A percentile compares a stretch with the other conserved stretches of the same genome.
Conservation (phyloP, 169 alveolate genomes). For the Babesia caballi region DNA sequence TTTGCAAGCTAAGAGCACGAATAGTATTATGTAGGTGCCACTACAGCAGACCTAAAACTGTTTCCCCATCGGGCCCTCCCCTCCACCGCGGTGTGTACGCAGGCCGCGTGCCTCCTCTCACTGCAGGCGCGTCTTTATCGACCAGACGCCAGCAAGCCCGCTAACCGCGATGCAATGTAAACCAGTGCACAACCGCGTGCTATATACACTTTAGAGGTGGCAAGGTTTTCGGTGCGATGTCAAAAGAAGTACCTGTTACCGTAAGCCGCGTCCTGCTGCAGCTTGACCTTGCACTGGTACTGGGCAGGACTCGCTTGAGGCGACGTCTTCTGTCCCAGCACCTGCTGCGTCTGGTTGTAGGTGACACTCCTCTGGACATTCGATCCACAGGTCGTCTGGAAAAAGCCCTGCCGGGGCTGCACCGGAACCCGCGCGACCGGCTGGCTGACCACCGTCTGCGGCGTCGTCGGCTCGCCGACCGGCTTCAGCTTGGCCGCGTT, state of each 20-base stretch:
- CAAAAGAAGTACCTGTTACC: constrained; percentile 25
- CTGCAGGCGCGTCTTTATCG: too few relatives aligned
- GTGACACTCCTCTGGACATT: constrained; percentile 1
- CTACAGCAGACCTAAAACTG: too few relatives aligned
- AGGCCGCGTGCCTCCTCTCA: neutral
- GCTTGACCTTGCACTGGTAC: constrained; percentile 29
- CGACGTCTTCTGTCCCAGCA: constrained; percentile 17
- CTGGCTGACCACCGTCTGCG: neutral
- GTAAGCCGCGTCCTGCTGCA: constrained; percentile 13
- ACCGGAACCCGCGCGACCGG: neutral
- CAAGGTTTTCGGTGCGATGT: neutral
- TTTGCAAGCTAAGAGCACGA: too few relatives aligned
- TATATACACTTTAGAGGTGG: too few relatives aligned
- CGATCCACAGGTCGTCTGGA: constrained; percentile 32
- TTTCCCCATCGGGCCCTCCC: constrained; percentile 13
- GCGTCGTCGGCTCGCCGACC: neutral
- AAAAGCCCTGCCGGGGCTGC: constrained; percentile 10
- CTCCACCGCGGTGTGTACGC: neutral
- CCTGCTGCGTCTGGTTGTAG: neutral
- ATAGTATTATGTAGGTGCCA: too few relatives aligned
- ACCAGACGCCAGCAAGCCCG: too few relatives aligned
- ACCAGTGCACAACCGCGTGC: neutral
- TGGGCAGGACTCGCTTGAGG: constrained; percentile 7
- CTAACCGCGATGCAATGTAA: neutral
- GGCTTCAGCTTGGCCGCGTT: constrained; percentile 38